Base-by-base conservation (phyloP, 805 yeast genomes). In the Pichia californica region DNA sequence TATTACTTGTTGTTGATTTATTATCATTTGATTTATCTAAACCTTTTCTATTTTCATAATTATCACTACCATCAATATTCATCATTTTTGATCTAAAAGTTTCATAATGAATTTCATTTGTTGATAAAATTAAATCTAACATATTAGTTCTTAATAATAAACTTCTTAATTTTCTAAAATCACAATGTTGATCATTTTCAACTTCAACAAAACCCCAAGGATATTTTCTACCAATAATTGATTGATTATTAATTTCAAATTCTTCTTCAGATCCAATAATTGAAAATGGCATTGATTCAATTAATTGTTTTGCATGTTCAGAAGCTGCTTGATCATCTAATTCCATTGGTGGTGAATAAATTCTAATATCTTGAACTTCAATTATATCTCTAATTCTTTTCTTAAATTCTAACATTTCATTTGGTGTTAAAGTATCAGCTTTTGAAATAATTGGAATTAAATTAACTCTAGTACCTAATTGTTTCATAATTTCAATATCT, bases 201-300 rank as follows among this genome's bases (percentile, higher is more conserved):
- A 87, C 88, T 61, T 86, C 94, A 36, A 83, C 93, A 41, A 80
- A 66, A 29, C 96, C 96, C 95, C 95, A 87, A 50, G 93, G 93
- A 59, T 87, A 87, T 61, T 80, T 77, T 68, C 96, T 78, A 29
- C 94, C 96, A 44, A 80, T 73, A 19, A 85, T 82, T 48, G 70
- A 65, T 44, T 71, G 67, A 26, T 93, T 95, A 34, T 77, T 73
- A 37, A 76, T 68, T 53, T 81, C 85, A 46, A 74, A 73, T 56
- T 80, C 81, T 41, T 79, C 79, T 59, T 84, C 91, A 15, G 91
- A 73, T 11, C 91, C 89, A 61, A 84, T 76, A 13, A 88, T 66
- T 3, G 95, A 88, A 67, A 85, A 85, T 29, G 96, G 97, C 88
- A 87, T 82, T 21, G 84, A 70, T 57, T 81, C 89, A 57, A 83